Evolutionary conservation across 768 basidiomycete species (phyloP), one percentile per base, ranked within the genome.

Genomic region (Fomitopsis serialis): DNA sequence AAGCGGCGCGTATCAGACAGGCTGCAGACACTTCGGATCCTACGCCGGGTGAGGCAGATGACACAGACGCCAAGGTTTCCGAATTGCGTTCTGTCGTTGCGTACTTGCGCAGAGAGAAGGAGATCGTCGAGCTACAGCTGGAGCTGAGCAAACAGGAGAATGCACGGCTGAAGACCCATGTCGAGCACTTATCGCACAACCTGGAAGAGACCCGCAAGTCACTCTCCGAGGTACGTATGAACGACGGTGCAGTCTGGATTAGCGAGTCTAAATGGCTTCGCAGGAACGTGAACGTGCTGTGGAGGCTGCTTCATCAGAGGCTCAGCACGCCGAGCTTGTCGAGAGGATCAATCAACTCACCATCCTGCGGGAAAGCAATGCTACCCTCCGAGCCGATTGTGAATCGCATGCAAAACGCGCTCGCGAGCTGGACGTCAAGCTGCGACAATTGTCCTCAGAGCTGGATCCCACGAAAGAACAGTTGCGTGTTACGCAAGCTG

Each of bases 331-430:
- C 15, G 90, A 93, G 63, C 80, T 94, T 48, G 72, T 94, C 46
- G 89, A 92, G 66, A 78, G 87, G 56, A 92, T 93, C 68, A 89
- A 91, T 57, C 89, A 93, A 58, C 77, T 92, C 55, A 92, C 90
- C 52, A 79, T 95, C 50, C 71, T 94, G 2, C 81, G 91, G 35
- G 92, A 95, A 68, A 92, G 90, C 72, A 95, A 95, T 63, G 83
- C 85, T 0, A 92, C 89, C 1, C 75, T 95, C 0, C 83, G 92
- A 53, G 75, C 85, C 29, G 90, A 94, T 52, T 82, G 78, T 58
- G 88, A 91, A 56, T 75, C 72, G n/a, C 77, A 89, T 56, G 67
- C 78, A 23, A 89, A 85, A 66, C 84, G 83, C 42, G 77, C 84
- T 22, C 76, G 78, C 37, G 84, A 85, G 37, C 73, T 94, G 32